These are phyloP conservation scores for Mortierella sp. DNA, from an alignment of 371 early-diverging fungal species.

Conservation along the genomic window DNA sequence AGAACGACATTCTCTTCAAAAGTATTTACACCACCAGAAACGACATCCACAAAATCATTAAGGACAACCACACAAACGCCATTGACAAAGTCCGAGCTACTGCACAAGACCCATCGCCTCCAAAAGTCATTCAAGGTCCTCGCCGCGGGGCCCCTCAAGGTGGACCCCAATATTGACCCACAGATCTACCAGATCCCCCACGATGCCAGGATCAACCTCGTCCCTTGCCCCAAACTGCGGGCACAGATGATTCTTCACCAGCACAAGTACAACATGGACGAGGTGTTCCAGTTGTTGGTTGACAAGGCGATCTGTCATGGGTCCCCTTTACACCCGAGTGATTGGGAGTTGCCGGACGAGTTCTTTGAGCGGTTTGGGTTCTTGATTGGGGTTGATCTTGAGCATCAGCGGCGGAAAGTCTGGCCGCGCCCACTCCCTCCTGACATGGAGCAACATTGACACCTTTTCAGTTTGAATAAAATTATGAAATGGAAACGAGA, in stretches of 20 bases:
- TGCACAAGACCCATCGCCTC: conserved; percentile 14
- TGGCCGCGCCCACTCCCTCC: conserved; percentile 23
- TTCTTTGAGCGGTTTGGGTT: conserved; percentile 70
- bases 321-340: conserved; percentile 62
- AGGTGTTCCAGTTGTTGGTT: conserved; percentile 62
- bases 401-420: conserved; percentile 25
- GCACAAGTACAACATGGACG: conserved; percentile 66
- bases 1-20: neutral
- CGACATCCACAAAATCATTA: neutral
- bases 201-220: conserved; percentile 67
- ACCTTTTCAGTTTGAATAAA: neutral
- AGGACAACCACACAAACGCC: neutral
- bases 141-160: conserved; percentile 5
- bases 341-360: conserved; percentile 66
- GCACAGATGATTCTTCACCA: conserved; percentile 72
- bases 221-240: conserved; percentile 68
- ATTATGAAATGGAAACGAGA: neutral
- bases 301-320: conserved; percentile 66
- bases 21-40: neutral
- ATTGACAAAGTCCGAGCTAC: conserved; percentile 4
- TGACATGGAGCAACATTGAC: neutral
- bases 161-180: conserved; percentile 45
- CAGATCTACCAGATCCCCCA: conserved; percentile 63
- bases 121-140: conserved; percentile 22
- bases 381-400: conserved; percentile 44